A percentile compares a stretch with the other conserved stretches of the same genome.
Conservation (phyloP, 1,284 basidiomycete genomes). For the Chondrostereum purpureum region DNA sequence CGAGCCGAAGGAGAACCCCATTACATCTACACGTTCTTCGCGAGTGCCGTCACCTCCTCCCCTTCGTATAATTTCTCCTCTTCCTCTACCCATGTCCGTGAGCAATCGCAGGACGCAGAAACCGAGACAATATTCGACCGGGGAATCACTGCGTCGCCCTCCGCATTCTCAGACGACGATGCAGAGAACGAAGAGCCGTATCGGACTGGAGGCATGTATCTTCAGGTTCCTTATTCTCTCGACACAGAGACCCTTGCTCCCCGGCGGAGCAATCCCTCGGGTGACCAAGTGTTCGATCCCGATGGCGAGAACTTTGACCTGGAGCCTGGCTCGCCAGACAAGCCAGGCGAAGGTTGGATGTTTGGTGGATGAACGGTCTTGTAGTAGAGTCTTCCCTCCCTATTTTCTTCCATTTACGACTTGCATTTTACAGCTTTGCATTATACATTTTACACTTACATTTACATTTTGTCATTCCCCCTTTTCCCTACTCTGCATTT, state of each 20-base stretch:
- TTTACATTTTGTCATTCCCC: no score
- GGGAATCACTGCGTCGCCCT: background rate
- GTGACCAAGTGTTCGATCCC: no score
- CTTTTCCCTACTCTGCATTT: no score
- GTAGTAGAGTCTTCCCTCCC: no score
- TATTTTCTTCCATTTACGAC: no score
- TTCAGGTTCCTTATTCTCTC: background rate
- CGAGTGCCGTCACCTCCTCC: background rate
- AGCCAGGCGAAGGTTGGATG: background rate
- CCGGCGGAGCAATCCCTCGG: background rate
- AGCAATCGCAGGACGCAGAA: no score
- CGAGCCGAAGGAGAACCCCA: background rate
- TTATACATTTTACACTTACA: no score
- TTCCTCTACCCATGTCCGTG: background rate
- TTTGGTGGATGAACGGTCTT: no score
- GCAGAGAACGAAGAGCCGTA: background rate
- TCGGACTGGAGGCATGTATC: background rate
- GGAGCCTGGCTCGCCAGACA: no score
- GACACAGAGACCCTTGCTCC: background rate
- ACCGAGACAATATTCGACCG: background rate
- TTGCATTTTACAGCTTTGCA: no score
- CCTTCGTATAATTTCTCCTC: background rate
- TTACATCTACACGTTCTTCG: conserved; percentile 1
- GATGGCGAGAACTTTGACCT: background rate
- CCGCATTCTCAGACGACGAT: background rate